Evolutionary conservation across 805 yeast genomes (phyloP), one percentile per base, ranked within the genome.

Genomic region (Lachancea waltii): DNA sequence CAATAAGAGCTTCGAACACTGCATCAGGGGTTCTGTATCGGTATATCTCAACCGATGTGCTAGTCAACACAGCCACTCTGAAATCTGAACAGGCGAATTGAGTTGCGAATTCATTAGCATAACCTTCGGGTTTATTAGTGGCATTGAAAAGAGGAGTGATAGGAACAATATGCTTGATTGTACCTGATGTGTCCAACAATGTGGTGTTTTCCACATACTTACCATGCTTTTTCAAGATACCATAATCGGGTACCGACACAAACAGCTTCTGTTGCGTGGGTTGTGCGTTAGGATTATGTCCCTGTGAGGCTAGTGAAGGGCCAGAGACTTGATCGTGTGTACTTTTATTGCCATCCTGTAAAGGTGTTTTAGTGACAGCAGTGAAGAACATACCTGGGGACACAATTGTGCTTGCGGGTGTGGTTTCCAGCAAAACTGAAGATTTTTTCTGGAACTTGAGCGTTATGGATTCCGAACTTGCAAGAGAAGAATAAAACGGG

Each of bases 371-470:
- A 2, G 51, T 65, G 36, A 74, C 72, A 9, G 81, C 83, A 27
- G 85, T 81, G 43, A 89, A 69, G 51, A 79, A 89, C 3, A 86
- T 79, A n/a, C 95, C 95, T 0, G 96, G 95, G 15, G 94, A 77
- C 21, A 85, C 67, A 9, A 89, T 67, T 22, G 74, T 70, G 18
- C 83, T 70, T 8, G 77, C 66, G 28, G 72, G 65, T 19, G 82
- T 70, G 31, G 81, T 73, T 42, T 71, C 73, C 41, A 80, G 64
- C 33, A 86, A 55, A 2, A 69, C 60, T 5, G 77, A 68, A 0
- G 73, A 67, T 47, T 73, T 77, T 46, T 75, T 77, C 56, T 83
- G 68, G 15, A 77, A 72, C 42, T 67, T 72, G 23, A 74, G 53
- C 26, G 50, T 36, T 3, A 56, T 49, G 4, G 64, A 53, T 39